Percentiles rank a stretch among this genome's conserved stretches.
Conservation (phyloP, 495 filamentous ascomycete genomes). For the Aspergillus asperescens region DNA sequence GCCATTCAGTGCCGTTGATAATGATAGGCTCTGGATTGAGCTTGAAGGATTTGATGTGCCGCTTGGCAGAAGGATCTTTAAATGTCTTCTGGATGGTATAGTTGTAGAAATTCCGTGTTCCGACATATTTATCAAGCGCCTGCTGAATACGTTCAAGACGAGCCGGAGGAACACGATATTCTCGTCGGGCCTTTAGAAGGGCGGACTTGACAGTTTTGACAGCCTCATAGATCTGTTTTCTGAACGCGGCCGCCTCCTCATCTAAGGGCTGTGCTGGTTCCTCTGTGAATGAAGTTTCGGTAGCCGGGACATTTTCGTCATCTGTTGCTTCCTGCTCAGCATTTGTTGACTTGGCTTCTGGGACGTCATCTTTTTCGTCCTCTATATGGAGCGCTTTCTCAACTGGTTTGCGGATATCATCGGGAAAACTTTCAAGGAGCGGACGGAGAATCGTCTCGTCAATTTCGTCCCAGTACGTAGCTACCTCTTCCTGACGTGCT, state of each 20-base stretch:
- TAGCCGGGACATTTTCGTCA: neutral
- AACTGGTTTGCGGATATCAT: conserved; percentile 37
- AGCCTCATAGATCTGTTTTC: conserved; percentile 47
- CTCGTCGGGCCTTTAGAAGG: conserved; percentile 68
- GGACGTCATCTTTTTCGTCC: conserved; percentile 9
- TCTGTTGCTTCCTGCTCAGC: neutral
- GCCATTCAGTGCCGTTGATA: conserved; percentile 89
- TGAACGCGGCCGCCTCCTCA: conserved; percentile 19
- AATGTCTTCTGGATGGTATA: conserved; percentile 84
- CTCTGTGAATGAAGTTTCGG: neutral
- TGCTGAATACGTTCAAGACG: conserved; percentile 69
- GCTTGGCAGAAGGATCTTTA: conserved; percentile 74
- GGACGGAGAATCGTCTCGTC: conserved; percentile 72
- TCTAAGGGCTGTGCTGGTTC: conserved; percentile 8
- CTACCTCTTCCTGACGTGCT: conserved; percentile 67
- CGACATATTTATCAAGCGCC: conserved; percentile 63
- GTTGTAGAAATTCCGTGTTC: conserved; percentile 90
- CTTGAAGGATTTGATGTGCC: conserved; percentile 84
- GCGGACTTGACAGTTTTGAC: conserved; percentile 72
- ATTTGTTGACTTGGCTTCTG: conserved; percentile 9
- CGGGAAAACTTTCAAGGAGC: conserved; percentile 55
- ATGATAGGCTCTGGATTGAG: conserved; percentile 65
- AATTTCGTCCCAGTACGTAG: conserved; percentile 71
- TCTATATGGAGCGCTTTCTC: conserved; percentile 36
- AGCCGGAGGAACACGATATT: conserved; percentile 69